These are phyloP conservation scores for Bipolaris sorokiniana DNA, from an alignment of 2,329 filamentous ascomycete genomes.

Conservation along the genomic window DNA sequence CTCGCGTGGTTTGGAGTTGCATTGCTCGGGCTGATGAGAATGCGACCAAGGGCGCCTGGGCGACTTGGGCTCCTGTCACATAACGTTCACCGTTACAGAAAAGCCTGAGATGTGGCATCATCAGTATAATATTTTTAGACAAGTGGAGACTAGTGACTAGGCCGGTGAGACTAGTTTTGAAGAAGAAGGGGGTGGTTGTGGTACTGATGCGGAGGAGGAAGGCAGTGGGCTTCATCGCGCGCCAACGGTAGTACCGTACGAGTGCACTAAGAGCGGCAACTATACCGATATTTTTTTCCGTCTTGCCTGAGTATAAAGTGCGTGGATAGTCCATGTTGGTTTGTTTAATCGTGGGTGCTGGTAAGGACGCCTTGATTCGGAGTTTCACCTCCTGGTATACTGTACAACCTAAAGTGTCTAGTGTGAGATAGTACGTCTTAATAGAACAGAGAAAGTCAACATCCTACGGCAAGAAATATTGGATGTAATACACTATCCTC, in stretches of 20 bases:
- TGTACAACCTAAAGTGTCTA: too few relatives aligned
- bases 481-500: too few relatives aligned
- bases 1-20: constrained; percentile 21
- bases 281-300: background rate
- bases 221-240: background rate
- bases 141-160: background rate
- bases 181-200: background rate
- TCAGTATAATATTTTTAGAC: background rate
- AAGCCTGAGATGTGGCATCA: background rate
- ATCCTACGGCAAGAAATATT: too few relatives aligned
- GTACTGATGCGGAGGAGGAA: background rate
- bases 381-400: too few relatives aligned
- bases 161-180: background rate
- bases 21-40: background rate
- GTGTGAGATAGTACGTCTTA: too few relatives aligned
- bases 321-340: background rate
- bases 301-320: background rate
- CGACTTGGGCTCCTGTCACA: constrained; percentile 3
- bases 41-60: background rate
- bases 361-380: background rate
- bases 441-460: too few relatives aligned
- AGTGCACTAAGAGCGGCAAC: background rate
- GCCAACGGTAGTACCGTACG: background rate
- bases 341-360: background rate
- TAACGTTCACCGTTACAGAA: constrained; percentile 7